phyloP scores from a whole-genome alignment of 2,329 filamentous ascomycete genomes.

The Trichoderma arundinaceum region DNA sequence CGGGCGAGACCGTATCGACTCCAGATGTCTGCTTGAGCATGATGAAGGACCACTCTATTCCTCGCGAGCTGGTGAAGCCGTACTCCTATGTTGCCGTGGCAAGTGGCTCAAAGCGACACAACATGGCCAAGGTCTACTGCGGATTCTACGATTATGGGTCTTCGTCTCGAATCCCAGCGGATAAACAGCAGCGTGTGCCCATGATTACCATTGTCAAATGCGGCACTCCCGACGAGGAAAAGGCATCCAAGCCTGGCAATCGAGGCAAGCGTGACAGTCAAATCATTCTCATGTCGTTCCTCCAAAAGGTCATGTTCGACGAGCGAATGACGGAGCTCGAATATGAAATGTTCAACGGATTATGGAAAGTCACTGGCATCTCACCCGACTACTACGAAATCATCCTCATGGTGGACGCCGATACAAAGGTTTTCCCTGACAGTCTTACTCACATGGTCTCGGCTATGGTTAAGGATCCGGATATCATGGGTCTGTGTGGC shows the following conservation, averaged over 20 bases:
- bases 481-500: slow-evolving; percentile 98
- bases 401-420: slow-evolving; percentile 98
- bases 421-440: slow-evolving; percentile 99
- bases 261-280: slow-evolving; percentile 98
- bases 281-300: slow-evolving; percentile 98
- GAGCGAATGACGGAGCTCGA: slow-evolving; percentile 99
- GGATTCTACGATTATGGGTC: slow-evolving; percentile 97
- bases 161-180: slow-evolving; percentile 75
- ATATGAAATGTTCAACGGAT: slow-evolving; percentile 98
- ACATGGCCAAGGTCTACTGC: slow-evolving; percentile 98
- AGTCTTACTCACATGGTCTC: slow-evolving; percentile 98
- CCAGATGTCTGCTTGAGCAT: slow-evolving; percentile 89
- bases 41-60: slow-evolving; percentile 89
- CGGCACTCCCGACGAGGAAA: slow-evolving; percentile 85
- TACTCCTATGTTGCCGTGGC: slow-evolving; percentile 98
- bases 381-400: slow-evolving; percentile 98
- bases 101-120: slow-evolving; percentile 95
- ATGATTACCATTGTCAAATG: slow-evolving; percentile 98
- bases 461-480: slow-evolving; percentile 98
- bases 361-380: slow-evolving; percentile 98
- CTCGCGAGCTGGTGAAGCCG: slow-evolving; percentile 80
- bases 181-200: slow-evolving; percentile 94
- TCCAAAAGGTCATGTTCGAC: slow-evolving; percentile 99
- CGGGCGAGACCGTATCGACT: slow-evolving; percentile 84
- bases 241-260: slow-evolving; percentile 88